Conservation (phyloP, 805 yeast species). For the Metschnikowia gelsemii region DNA sequence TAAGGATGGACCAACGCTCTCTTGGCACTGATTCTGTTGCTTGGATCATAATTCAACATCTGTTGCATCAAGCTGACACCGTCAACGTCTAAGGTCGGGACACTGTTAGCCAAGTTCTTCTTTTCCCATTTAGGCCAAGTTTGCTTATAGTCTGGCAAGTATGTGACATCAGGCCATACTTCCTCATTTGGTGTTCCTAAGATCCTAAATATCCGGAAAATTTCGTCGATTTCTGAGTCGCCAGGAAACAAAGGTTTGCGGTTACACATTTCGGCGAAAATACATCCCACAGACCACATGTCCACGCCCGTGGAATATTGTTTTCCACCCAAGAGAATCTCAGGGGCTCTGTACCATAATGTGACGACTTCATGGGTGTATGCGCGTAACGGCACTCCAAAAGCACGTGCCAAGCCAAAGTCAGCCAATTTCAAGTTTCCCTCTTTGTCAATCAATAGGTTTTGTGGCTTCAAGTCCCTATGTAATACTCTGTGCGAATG, state of each 20-base stretch:
- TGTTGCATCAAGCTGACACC: constrained; percentile 83
- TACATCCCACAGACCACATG: constrained; percentile 98
- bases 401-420: constrained; percentile 95
- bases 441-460: constrained; percentile 88
- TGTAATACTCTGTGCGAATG: constrained; percentile 93
- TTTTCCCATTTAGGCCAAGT: constrained; percentile 90
- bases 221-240: constrained; percentile 96
- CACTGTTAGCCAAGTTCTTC: constrained; percentile 65
- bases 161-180: constrained; percentile 90
- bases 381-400: constrained; percentile 95
- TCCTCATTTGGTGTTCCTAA: constrained; percentile 94
- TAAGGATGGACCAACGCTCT: constrained; percentile 89
- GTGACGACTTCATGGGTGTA: constrained; percentile 98
- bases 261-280: constrained; percentile 96
- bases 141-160: constrained; percentile 88
- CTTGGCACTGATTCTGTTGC: constrained; percentile 89
- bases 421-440: constrained; percentile 72
- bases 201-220: constrained; percentile 85
- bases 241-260: constrained; percentile 96
- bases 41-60: constrained; percentile 88
- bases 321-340: constrained; percentile 90
- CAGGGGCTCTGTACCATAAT: constrained; percentile 97
- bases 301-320: constrained; percentile 98
- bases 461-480: constrained; percentile 96
- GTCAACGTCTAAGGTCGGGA: constrained; percentile 75